phyloP scores from a whole-genome alignment of 176 grass and related monocot species.

The Eragrostis curvula region DNA sequence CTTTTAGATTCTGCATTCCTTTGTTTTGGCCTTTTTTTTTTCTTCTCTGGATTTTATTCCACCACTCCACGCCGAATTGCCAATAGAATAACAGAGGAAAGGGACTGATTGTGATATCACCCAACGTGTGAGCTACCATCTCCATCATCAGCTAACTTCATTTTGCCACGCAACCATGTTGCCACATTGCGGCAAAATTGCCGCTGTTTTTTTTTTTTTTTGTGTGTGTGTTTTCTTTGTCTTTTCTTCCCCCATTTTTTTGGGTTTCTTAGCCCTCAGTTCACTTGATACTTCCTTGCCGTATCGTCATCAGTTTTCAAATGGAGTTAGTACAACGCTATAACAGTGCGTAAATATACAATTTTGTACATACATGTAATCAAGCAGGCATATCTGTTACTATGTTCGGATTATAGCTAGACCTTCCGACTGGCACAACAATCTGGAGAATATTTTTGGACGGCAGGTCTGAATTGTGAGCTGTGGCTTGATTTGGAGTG shows the following conservation, averaged over 20 bases:
- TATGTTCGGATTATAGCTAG: not conserved
- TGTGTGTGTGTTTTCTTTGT: not conserved
- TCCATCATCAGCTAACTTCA: slow-evolving; percentile 23
- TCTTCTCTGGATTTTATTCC: not conserved
- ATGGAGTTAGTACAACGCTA: too few species aligned
- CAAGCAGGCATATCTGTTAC: not conserved
- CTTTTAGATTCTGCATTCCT: slow-evolving; percentile 18
- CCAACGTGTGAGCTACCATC: slow-evolving; percentile 16
- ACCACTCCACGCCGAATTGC: slow-evolving; percentile 22
- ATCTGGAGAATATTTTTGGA: too few species aligned
- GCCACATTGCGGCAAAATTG: not conserved
- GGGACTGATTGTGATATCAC: slow-evolving; percentile 11
- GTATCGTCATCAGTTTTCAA: too few species aligned
- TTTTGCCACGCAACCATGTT: slow-evolving; percentile 28
- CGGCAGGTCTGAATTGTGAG: not conserved
- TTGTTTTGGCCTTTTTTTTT: not conserved
- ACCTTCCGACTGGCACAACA: too few species aligned
- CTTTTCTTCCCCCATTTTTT: not conserved
- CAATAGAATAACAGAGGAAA: not conserved
- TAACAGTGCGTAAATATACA: not conserved
- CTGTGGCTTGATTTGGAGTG: not conserved
- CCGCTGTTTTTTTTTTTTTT: too few species aligned
- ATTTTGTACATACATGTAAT: not conserved
- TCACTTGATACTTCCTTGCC: too few species aligned
- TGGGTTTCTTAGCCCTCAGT: not conserved